Conservation (phyloP, 192 early-diverging fungal species). For the Glomus cerebriforme region DNA sequence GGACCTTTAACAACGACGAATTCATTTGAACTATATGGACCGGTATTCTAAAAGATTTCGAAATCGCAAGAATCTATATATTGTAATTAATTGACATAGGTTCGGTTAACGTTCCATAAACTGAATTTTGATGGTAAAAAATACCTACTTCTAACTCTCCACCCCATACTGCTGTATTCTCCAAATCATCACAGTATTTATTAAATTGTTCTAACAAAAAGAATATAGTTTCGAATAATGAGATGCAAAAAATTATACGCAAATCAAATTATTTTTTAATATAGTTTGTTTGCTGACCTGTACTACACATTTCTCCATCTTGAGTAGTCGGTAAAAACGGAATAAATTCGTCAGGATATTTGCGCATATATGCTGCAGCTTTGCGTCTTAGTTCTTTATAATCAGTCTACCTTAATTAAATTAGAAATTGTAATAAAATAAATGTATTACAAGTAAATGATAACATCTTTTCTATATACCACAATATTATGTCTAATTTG, state of each 20-base stretch:
- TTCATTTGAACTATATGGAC: conserved; percentile 88
- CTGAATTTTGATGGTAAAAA: neutral
- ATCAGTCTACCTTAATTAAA: conserved; percentile 31
- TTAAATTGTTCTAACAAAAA: conserved; percentile 64
- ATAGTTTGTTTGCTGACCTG: conserved; percentile 38
- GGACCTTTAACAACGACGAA: conserved; percentile 76
- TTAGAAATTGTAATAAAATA: neutral
- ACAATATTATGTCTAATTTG: conserved; percentile 50
- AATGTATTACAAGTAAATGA: too few species aligned
- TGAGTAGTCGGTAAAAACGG: conserved; percentile 80
- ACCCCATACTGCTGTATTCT: conserved; percentile 87
- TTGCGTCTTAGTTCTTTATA: conserved; percentile 70
- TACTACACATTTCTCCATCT: conserved; percentile 73
- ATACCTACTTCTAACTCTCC: conserved; percentile 82
- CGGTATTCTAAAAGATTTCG: conserved; percentile 68
- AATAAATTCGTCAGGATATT: conserved; percentile 83
- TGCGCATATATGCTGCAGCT: conserved; percentile 80
- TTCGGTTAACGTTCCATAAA: too few species aligned
- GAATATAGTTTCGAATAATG: neutral
- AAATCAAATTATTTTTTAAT: conserved; percentile 13
- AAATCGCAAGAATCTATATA: conserved; percentile 75
- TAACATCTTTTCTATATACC: conserved; percentile 32
- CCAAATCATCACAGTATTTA: conserved; percentile 76
- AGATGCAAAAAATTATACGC: neutral
- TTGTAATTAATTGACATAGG: too few species aligned